phyloP scores from a whole-genome alignment of 2,329 filamentous ascomycete genomes.

The Epichloe glyceriae region DNA sequence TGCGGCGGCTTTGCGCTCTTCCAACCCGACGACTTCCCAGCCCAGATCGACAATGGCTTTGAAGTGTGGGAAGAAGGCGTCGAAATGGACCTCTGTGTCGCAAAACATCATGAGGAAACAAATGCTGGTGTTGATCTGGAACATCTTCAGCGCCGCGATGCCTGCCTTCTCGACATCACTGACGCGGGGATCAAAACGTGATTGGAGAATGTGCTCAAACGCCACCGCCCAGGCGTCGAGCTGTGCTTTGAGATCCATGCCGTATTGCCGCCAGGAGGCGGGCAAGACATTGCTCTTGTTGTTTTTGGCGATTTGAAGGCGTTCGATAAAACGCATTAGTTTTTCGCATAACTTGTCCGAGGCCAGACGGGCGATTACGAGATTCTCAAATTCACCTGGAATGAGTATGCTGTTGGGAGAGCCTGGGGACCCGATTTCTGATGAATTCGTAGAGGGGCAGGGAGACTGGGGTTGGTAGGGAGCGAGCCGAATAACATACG shows the following conservation, averaged over 20 bases:
- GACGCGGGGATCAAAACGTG: slow-evolving; percentile 34
- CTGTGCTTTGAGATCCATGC: slow-evolving; percentile 33
- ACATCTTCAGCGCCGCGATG: slow-evolving; percentile 50
- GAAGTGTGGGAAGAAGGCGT: slow-evolving; percentile 39
- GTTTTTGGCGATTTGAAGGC: slow-evolving; percentile 32
- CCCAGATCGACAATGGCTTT: slow-evolving; percentile 43
- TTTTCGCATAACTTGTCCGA: slow-evolving; percentile 45
- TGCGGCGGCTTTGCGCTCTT: slow-evolving; percentile 37
- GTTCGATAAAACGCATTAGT: slow-evolving; percentile 46
- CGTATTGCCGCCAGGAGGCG: slow-evolving; percentile 32
- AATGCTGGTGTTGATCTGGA: slow-evolving; percentile 43
- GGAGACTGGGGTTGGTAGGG: slow-evolving; percentile 17
- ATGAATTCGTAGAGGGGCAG: slow-evolving; percentile 25
- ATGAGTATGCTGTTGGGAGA: slow-evolving; percentile 11
- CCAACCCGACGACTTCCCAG: slow-evolving; percentile 44
- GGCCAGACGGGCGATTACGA: slow-evolving; percentile 41
- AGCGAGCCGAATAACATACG: slow-evolving; percentile 40
- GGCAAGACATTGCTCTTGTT: slow-evolving; percentile 42
- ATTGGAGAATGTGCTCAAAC: slow-evolving; percentile 40
- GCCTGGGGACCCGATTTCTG: slow-evolving; percentile 4
- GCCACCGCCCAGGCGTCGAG: slow-evolving; percentile 42
- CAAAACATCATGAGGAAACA: slow-evolving; percentile 49
- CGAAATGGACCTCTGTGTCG: slow-evolving; percentile 45
- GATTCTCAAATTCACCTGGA: slow-evolving; percentile 28
- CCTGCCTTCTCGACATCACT: slow-evolving; percentile 44